A percentile compares a stretch with the other conserved stretches of the same genome.
These are phyloP conservation scores for Byssochlamys sp. DNA, from an alignment of 2,329 filamentous ascomycete genomes.

Conservation along the genomic window DNA sequence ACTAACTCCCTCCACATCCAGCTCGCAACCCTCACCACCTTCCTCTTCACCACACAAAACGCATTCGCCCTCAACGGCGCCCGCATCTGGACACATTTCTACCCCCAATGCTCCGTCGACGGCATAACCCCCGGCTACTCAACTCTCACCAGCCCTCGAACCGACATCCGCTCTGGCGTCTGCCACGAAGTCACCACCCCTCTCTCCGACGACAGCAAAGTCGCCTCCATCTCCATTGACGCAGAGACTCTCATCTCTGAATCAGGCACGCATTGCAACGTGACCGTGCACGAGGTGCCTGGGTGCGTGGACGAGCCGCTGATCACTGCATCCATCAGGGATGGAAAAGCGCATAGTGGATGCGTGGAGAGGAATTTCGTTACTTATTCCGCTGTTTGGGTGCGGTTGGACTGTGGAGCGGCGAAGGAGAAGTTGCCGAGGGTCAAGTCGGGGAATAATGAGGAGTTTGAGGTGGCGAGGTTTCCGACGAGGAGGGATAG, in stretches of 20 bases:
- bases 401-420: slow-evolving; percentile 19
- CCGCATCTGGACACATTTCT: slow-evolving; percentile 23
- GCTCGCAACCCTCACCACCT: slow-evolving; percentile 11
- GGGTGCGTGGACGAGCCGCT: slow-evolving; percentile 22
- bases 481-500: neutral
- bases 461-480: neutral
- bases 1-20: slow-evolving; percentile 1
- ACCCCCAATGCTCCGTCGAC: slow-evolving; percentile 16
- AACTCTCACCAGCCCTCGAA: slow-evolving; percentile 13
- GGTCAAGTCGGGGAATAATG: neutral
- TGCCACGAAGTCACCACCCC: slow-evolving; percentile 20
- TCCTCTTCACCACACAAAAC: slow-evolving; percentile 10
- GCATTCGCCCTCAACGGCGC: slow-evolving; percentile 12
- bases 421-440: slow-evolving; percentile 3
- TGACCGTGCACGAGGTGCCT: slow-evolving; percentile 24
- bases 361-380: slow-evolving; percentile 17
- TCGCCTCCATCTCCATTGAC: slow-evolving; percentile 19
- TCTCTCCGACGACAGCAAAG: slow-evolving; percentile 14
- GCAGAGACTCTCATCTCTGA: slow-evolving; percentile 13
- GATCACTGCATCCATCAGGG: slow-evolving; percentile 12
- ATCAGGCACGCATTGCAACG: slow-evolving; percentile 16
- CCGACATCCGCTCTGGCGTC: slow-evolving; percentile 12
- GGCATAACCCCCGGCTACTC: slow-evolving; percentile 12
- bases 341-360: slow-evolving; percentile 14
- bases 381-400: slow-evolving; percentile 21